Evolutionary conservation across 176 grass and related monocot genomes (phyloP), one percentile per base, ranked within the genome.

Genomic region (Phoenix dactylifera): DNA sequence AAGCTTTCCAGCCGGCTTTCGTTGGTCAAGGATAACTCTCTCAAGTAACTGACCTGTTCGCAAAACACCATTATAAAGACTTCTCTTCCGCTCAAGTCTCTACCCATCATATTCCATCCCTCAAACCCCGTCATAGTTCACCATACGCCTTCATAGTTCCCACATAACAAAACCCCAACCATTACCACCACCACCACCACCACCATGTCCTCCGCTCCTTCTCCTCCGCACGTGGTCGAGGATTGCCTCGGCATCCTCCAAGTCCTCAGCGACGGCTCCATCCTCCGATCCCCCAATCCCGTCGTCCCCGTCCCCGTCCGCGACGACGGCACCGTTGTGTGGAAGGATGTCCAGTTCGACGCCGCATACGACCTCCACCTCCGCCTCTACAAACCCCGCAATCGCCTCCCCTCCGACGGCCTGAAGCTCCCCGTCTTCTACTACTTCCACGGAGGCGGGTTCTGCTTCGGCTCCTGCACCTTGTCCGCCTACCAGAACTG

Each of bases 281-380:
- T 84, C 30, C 7, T 77, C 69, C 77, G 86, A 30, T 72, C 66
- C 10, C 24, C 64, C 17, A 64, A 52, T 3, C 77, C 86, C 64
- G 58, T 30, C 84, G 78, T 20, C 0, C 20, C 20, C 20, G 20
- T 20, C 61, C 62, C 64, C 65, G 61, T 65, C 69, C 57, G 44
- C 24, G 83, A 86, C 29, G 69, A 86, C 24, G 69, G 74, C 7
- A 62, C 63, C 59, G 48, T 86, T 4, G 77, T 77, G 54, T 86
- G 68, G 60, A 77, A 44, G 71, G 77, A 86, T 55, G 24, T 58
- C 32, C 64, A 74, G 22, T 85, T 72, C 73, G 57, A 66, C 25
- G 20, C 67, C 14, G 50, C 16, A 12, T 24, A 71, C 35, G 35
- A 5, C 10, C 85, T 80, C 59, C 51, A 66, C 4, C 20, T 20